These are phyloP conservation scores for Microbotryum violaceum DNA, from an alignment of 1,284 basidiomycete genomes.

Conservation along the genomic window DNA sequence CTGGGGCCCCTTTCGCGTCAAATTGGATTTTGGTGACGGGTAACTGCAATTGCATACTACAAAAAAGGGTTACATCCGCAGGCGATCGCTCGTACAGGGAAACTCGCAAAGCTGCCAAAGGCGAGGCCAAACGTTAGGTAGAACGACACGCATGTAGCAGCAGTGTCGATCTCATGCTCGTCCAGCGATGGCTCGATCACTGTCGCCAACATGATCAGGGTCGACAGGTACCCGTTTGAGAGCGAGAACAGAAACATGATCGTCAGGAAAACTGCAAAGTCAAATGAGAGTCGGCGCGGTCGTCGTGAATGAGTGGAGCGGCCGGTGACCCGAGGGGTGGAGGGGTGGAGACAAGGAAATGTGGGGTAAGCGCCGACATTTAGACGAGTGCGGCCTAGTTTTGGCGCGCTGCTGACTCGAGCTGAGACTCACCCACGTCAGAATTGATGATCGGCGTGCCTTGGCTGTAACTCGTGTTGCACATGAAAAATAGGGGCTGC, in stretches of 20 bases:
- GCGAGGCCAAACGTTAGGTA: conserved; percentile 32
- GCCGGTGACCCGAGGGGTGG: background rate
- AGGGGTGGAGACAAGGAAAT: background rate
- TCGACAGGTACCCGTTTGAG: conserved; percentile 36
- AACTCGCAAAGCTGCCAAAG: conserved; percentile 27
- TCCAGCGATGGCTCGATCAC: conserved; percentile 33
- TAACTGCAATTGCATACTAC: background rate
- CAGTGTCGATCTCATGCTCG: conserved; percentile 34
- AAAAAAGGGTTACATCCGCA: conserved; percentile 25
- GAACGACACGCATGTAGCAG: conserved; percentile 32
- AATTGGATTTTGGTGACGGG: too few species aligned
- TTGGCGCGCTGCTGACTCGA: too few species aligned
- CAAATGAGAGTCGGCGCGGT: background rate
- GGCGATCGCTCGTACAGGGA: conserved; percentile 27
- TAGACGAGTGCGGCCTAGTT: too few species aligned
- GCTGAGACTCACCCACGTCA: conserved; percentile 29
- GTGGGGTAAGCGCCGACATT: too few species aligned
- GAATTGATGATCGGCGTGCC: conserved; percentile 28
- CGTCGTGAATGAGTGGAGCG: background rate
- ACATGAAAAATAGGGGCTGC: conserved; percentile 36
- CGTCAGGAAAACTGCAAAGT: conserved; percentile 27
- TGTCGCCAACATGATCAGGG: conserved; percentile 36
- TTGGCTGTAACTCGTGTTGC: conserved; percentile 30
- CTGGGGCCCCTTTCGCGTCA: too few species aligned
- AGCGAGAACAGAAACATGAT: conserved; percentile 35